These are phyloP conservation scores for Colletotrichum salicis DNA, from an alignment of 2,329 filamentous ascomycete species.

Conservation along the genomic window DNA sequence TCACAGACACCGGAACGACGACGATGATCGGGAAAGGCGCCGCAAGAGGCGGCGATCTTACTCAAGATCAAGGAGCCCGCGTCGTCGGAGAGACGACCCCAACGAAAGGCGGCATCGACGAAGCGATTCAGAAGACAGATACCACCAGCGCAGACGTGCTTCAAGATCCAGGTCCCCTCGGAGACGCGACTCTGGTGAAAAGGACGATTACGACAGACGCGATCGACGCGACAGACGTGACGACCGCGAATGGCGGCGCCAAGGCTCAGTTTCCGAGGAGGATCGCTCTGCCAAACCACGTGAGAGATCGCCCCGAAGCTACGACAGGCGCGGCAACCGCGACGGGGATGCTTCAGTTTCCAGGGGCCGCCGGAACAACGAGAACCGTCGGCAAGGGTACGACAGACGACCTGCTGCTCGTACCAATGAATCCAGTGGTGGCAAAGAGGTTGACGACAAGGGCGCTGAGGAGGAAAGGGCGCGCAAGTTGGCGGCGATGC, in stretches of 20 bases:
- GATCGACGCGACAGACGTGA: constrained; percentile 39
- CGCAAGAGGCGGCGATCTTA: constrained; percentile 55
- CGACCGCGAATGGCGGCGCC: constrained; percentile 44
- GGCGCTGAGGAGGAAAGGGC: constrained; percentile 68
- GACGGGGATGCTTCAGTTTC: constrained; percentile 34
- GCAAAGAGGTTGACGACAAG: constrained; percentile 38
- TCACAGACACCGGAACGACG: constrained; percentile 55
- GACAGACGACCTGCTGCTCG: constrained; percentile 35
- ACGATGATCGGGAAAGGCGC: constrained; percentile 52
- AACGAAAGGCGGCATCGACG: constrained; percentile 39
- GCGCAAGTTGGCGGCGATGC: constrained; percentile 78
- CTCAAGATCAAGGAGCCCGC: constrained; percentile 58
- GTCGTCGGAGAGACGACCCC: constrained; percentile 43
- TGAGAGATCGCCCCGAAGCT: constrained; percentile 13
- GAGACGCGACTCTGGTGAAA: constrained; percentile 28
- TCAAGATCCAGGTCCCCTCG: constrained; percentile 31
- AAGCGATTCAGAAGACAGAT: constrained; percentile 33
- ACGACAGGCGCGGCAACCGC: constrained; percentile 39
- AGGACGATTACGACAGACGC: constrained; percentile 9
- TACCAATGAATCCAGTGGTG: constrained; percentile 34
- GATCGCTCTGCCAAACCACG: constrained; percentile 46
- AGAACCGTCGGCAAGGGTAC: constrained; percentile 36
- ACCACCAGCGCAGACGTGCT: constrained; percentile 29
- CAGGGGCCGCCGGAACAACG: constrained; percentile 38
- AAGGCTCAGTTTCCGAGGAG: constrained; percentile 41